A percentile compares a stretch with the other conserved stretches of the same genome.
Conservation (phyloP, 1,284 basidiomycete genomes). For the Malassezia brasiliensis region DNA sequence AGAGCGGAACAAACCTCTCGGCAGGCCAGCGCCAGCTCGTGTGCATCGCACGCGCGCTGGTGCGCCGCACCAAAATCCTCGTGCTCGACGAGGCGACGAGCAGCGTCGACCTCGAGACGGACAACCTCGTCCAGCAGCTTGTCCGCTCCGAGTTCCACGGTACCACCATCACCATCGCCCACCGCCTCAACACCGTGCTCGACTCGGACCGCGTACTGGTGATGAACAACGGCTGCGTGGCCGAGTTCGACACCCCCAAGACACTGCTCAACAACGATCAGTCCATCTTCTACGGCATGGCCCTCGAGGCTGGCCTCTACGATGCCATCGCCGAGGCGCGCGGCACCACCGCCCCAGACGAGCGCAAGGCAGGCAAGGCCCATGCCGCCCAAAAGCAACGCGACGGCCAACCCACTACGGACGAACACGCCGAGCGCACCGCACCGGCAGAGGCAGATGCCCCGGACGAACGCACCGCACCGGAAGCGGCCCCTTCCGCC, state of each 20-base stretch:
- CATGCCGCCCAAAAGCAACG: neutral
- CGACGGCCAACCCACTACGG: neutral
- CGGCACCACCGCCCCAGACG: neutral
- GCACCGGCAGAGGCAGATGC: too few relatives aligned
- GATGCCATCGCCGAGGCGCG: neutral
- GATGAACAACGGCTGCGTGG: conserved; percentile 65
- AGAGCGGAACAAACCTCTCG: conserved; percentile 69
- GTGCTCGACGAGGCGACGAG: conserved; percentile 73
- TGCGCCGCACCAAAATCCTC: conserved; percentile 62
- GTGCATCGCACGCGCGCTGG: conserved; percentile 47
- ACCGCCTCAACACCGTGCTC: conserved; percentile 81
- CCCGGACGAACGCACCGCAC: too few relatives aligned
- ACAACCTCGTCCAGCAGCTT: conserved; percentile 70
- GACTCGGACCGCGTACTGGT: conserved; percentile 75
- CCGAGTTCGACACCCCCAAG: conserved; percentile 65
- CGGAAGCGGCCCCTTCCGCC: too few relatives aligned
- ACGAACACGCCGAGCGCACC: too few relatives aligned
- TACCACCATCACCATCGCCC: conserved; percentile 52
- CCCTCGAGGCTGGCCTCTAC: conserved; percentile 41
- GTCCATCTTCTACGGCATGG: conserved; percentile 42
- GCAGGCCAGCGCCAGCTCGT: conserved; percentile 62
- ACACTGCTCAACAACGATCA: conserved; percentile 56
- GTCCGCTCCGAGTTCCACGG: conserved; percentile 55
- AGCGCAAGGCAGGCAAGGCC: neutral
- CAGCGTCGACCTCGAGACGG: conserved; percentile 71